Percentiles rank a stretch among this genome's conserved stretches.
phyloP scores from a whole-genome alignment of 2,329 filamentous ascomycete species.

The Ascochyta rabiei region DNA sequence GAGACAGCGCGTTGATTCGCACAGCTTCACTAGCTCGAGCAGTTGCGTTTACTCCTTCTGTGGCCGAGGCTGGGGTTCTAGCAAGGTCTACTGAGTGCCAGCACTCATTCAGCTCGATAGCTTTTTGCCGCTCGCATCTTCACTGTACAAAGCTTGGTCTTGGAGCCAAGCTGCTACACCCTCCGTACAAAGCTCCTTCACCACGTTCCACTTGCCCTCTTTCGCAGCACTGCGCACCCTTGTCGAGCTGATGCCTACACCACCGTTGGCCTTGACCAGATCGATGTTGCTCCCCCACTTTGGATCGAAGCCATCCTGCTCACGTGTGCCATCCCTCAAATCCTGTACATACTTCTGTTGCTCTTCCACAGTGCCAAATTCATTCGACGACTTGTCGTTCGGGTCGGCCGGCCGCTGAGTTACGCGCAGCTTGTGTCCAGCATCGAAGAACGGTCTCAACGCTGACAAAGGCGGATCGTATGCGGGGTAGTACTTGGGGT shows the following conservation, averaged over 20 bases:
- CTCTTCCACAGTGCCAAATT: constrained; percentile 63
- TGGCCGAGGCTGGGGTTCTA: background rate
- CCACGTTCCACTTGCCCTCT: constrained; percentile 52
- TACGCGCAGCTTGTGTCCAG: constrained; percentile 65
- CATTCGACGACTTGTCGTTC: constrained; percentile 53
- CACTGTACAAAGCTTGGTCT: constrained; percentile 61
- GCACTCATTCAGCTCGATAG: constrained; percentile 40
- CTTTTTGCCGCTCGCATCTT: constrained; percentile 45
- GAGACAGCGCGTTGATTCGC: no score
- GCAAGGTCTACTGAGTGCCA: background rate
- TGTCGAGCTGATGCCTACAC: constrained; percentile 63
- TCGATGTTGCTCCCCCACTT: constrained; percentile 68
- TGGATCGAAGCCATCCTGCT: constrained; percentile 59
- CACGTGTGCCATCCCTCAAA: constrained; percentile 57
- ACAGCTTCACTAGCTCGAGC: background rate
- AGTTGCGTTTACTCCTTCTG: background rate
- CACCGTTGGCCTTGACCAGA: constrained; percentile 60
- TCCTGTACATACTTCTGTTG: constrained; percentile 62
- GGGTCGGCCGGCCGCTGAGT: constrained; percentile 61
- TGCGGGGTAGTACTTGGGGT: constrained; percentile 71
- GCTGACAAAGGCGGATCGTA: constrained; percentile 57
- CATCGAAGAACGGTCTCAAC: constrained; percentile 67
- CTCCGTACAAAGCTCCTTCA: constrained; percentile 62
- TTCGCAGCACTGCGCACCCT: constrained; percentile 65
- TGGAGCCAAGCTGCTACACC: constrained; percentile 65